Conservation (phyloP, 345 rosid genomes). For the Ceriops zippeliana region DNA sequence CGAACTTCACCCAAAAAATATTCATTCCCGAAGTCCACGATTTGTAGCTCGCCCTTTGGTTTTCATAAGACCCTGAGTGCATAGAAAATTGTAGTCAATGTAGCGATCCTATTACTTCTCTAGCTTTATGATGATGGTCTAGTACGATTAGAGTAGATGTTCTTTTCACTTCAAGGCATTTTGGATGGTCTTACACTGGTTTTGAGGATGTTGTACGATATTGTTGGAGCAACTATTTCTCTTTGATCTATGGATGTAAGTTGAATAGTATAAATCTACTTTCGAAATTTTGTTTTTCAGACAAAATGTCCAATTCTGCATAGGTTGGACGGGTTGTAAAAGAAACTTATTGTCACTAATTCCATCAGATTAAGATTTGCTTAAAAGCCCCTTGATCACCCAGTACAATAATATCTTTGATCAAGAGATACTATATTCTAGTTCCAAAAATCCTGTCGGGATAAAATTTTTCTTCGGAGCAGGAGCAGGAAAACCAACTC, state of each 20-base stretch:
- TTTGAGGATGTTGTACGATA: not conserved
- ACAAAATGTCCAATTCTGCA: too few species aligned
- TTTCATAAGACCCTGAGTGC: too few species aligned
- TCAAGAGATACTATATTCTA: not conserved
- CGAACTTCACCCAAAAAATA: too few species aligned
- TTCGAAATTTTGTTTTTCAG: not conserved
- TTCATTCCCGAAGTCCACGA: too few species aligned
- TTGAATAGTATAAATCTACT: not conserved
- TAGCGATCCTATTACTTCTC: not conserved
- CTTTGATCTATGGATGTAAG: not conserved
- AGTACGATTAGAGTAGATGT: not conserved
- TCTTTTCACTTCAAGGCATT: not conserved
- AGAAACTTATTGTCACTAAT: not conserved
- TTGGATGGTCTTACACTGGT: not conserved
- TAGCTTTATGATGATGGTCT: not conserved
- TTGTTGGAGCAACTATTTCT: not conserved
- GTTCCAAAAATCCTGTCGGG: not conserved
- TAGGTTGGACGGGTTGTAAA: not conserved
- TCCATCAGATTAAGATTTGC: not conserved
- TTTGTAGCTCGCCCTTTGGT: too few species aligned
- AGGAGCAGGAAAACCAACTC: not conserved
- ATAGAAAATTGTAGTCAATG: too few species aligned
- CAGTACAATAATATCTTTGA: not conserved
- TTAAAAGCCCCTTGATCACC: not conserved
- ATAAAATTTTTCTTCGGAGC: not conserved